Evolutionary conservation across 106 monocot genomes (phyloP).

Genomic region (Platanthera zijinensis): DNA sequence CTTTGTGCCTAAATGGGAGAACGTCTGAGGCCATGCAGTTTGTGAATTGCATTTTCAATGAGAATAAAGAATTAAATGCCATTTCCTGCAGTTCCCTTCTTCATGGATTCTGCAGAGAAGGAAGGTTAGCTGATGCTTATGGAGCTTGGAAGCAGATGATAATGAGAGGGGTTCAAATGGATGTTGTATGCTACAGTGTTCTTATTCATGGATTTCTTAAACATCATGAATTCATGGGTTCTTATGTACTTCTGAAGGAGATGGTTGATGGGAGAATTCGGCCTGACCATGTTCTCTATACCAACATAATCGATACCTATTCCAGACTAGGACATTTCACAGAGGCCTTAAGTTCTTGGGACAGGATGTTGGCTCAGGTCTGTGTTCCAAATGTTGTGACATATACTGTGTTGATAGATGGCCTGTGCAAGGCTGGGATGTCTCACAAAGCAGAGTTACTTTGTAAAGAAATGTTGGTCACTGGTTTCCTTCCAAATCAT

Average conservation of each 20-base stretch:
- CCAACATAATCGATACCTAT: slow-evolving; percentile 59
- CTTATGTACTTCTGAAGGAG: slow-evolving; percentile 32
- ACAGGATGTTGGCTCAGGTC: slow-evolving; percentile 46
- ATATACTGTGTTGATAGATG: slow-evolving; percentile 55
- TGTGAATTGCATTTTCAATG: slow-evolving; percentile 36
- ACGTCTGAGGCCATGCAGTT: slow-evolving; percentile 58
- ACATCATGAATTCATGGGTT: slow-evolving; percentile 16
- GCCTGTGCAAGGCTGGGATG: slow-evolving; percentile 66
- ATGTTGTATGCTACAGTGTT: slow-evolving; percentile 69
- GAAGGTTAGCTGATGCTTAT: slow-evolving; percentile 51
- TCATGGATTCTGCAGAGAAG: slow-evolving; percentile 72
- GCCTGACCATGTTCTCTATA: slow-evolving; percentile 56
- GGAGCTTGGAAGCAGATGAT: slow-evolving; percentile 44
- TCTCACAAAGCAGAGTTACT: slow-evolving; percentile 45
- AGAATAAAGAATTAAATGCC: slow-evolving; percentile 37
- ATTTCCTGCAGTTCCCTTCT: slow-evolving; percentile 59
- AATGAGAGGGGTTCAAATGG: slow-evolving; percentile 50
- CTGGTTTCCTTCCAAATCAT: slow-evolving; percentile 43
- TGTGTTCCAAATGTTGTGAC: slow-evolving; percentile 53
- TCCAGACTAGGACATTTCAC: slow-evolving; percentile 34
- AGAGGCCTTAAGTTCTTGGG: slow-evolving; percentile 47
- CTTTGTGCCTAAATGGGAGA: slow-evolving; percentile 46
- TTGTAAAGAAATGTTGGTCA: slow-evolving; percentile 70
- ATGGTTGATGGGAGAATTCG: slow-evolving; percentile 55
- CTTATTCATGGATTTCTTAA: slow-evolving; percentile 54